These are phyloP conservation scores for Alternaria gaisen DNA, from an alignment of 2,329 filamentous ascomycete genomes.

Conservation along the genomic window DNA sequence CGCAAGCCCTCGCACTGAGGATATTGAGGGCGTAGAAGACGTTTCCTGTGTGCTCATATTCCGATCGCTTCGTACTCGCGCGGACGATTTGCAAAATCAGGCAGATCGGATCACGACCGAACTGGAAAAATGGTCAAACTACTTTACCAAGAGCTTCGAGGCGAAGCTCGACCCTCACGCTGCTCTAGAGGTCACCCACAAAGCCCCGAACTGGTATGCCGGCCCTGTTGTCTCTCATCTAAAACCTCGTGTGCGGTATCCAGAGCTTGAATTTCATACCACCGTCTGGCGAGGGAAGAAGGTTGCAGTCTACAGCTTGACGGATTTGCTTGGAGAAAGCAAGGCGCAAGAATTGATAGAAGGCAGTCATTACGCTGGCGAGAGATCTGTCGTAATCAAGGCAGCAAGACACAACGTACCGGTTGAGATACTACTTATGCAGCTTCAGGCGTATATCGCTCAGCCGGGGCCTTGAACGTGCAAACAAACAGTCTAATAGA, in stretches of 20 bases:
- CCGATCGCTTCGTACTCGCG: constrained; percentile 34
- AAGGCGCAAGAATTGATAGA: constrained; percentile 32
- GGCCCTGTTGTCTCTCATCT: constrained; percentile 39
- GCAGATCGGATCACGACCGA: constrained; percentile 24
- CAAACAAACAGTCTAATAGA: neutral
- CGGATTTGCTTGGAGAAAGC: constrained; percentile 46
- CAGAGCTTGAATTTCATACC: constrained; percentile 43
- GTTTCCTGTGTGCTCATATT: constrained; percentile 42
- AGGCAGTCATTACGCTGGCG: constrained; percentile 32
- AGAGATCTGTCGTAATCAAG: constrained; percentile 41
- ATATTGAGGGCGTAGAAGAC: constrained; percentile 39
- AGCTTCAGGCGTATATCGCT: constrained; percentile 43
- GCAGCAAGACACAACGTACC: constrained; percentile 40
- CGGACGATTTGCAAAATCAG: constrained; percentile 32
- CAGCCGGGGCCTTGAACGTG: constrained; percentile 27
- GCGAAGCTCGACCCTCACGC: constrained; percentile 39
- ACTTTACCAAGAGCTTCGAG: constrained; percentile 26
- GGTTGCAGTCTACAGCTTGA: constrained; percentile 47
- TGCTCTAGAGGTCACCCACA: constrained; percentile 31
- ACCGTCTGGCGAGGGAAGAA: constrained; percentile 40
- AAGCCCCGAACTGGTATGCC: constrained; percentile 37
- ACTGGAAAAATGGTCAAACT: constrained; percentile 34
- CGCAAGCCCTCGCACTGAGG: constrained; percentile 26
- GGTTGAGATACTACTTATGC: constrained; percentile 44
- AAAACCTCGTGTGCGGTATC: constrained; percentile 37